Base-by-base conservation (phyloP, 257 asterid genomes). In the Cynanchum wilfordii region DNA sequence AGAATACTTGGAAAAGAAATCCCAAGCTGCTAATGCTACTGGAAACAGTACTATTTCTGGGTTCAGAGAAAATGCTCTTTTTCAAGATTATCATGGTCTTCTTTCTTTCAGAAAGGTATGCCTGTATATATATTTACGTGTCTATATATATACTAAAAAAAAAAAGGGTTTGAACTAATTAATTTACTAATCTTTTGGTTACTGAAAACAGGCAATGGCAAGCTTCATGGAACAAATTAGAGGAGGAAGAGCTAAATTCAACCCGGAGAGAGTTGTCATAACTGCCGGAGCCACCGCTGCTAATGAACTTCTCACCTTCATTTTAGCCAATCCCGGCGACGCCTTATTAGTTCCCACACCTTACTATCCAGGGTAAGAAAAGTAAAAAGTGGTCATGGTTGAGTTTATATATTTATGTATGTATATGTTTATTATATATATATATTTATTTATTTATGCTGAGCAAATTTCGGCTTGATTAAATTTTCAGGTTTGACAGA, bases 271-370 rank as follows among this genome's bases (percentile, higher is more conserved):
- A 74, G 74, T 94, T 29, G 97, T 94, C n/a, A 84, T 91, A 12
- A 94, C 96, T 6, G 98, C 96, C 0, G 98, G 98, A 4, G 96
- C 98, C 5, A 94, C 98, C 0, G 96, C 96, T 0, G 98, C 97
- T 10, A 89, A 91, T 68, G 98, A 94, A 70, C 87, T 89, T 5
- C 69, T 94, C 30, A 89, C 96, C 4, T 94, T 94, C 89, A 89
- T 89, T 68, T 58, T 94, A 24, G 96, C 97, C 44, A 69, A 94
- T 70, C 95, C 95, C 0, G 97, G 96, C 0, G 97, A 94, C 66
- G 98, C 96, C 38, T 84, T 94, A 66, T 89, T 94, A 9, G 77
- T 94, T 30, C 98, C 98, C 4, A 94, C 97, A 52, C 98, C 98
- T 7, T 94, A 94, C 79, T 94, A 94, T 73, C 98, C 98, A 38